Evolutionary conservation across 495 filamentous ascomycete species (phyloP).

Genomic region (Aspergillus egyptiacus): DNA sequence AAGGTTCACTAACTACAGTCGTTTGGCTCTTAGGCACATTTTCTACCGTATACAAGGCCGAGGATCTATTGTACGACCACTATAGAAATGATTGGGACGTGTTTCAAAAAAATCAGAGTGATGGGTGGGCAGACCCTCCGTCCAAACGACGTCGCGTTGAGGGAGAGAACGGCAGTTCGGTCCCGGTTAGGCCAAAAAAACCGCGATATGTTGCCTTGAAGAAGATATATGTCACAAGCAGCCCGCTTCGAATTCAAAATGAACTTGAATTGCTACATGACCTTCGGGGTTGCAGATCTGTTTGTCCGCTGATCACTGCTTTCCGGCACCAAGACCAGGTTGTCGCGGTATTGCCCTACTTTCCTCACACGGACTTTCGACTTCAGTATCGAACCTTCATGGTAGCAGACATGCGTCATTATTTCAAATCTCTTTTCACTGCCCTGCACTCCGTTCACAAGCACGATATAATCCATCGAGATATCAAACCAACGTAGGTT

Average conservation of each 20-base stretch:
- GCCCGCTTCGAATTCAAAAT: slow-evolving; percentile 87
- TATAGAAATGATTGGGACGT: slow-evolving; percentile 87
- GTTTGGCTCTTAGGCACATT: slow-evolving; percentile 66
- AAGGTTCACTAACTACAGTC: not conserved
- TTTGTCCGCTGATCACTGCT: slow-evolving; percentile 93
- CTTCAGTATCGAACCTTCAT: slow-evolving; percentile 89
- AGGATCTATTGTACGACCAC: slow-evolving; percentile 81
- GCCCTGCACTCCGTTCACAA: slow-evolving; percentile 79
- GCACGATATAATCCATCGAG: slow-evolving; percentile 81
- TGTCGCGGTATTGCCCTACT: slow-evolving; percentile 89
- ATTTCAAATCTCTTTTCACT: slow-evolving; percentile 81
- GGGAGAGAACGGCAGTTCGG: slow-evolving; percentile 21
- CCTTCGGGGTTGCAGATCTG: slow-evolving; percentile 69
- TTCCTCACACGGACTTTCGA: slow-evolving; percentile 91
- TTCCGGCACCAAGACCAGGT: slow-evolving; percentile 94
- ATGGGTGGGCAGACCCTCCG: slow-evolving; percentile 55
- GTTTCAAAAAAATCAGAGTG: slow-evolving; percentile 51
- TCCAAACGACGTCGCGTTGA: slow-evolving; percentile 43
- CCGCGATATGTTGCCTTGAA: slow-evolving; percentile 91
- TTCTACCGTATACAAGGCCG: slow-evolving; percentile 97
- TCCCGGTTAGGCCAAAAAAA: slow-evolving; percentile 29
- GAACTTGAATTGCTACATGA: slow-evolving; percentile 95
- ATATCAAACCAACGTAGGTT: slow-evolving; percentile 88
- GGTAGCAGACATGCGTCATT: slow-evolving; percentile 75
- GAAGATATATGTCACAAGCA: slow-evolving; percentile 98